Base-by-base conservation (phyloP, 2,329 filamentous ascomycete genomes). In the Arthrobotrys entomopaga region DNA sequence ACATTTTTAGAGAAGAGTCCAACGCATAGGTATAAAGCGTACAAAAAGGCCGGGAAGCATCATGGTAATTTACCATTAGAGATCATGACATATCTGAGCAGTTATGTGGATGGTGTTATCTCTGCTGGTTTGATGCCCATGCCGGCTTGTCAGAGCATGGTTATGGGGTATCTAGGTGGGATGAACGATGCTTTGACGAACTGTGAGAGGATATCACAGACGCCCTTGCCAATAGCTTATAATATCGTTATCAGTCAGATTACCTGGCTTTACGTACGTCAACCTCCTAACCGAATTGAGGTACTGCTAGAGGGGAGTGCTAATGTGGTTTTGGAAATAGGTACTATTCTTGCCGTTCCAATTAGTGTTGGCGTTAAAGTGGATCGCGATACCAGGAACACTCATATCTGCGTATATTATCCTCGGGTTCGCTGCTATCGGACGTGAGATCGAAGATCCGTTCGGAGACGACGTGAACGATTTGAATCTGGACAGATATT, bases 231-330 rank as follows among this genome's bases (percentile, higher is more conserved):
- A 1, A 86, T 92, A 64, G 92, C 91, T 49, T 95, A 95, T 83
- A 88, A 87, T 77, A 95, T 96, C 78, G 88, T 91, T 78, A 93
- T 95, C 80, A 88, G 89, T n/a, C 92, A 96, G 80, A 94, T 95
- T 79, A 92, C 92, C 29, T 93, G 90, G 87, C 86, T 93, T 57
- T 96, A 95, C 82, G 88, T 95, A 29, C 53, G 58, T 59, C 16
- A 46, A 26, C 16, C 26, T 26, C 0, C 16, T 3, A 19, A 7
- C 43, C 19, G 15, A n/a, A 34, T 34, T 10, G 10, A 2, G 10
- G 5, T 34, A 34, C 10, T 7, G 10, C 29, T 1, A 34, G 6
- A 34, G 7, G 7, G 29, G 29, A 34, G 29, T 8, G 3, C n/a
- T 26, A 61, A 42, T 6, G 19, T 7, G 7, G 7, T 42, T 38